These are phyloP conservation scores for Metschnikowia cubensis DNA, from an alignment of 805 yeast species.

Conservation along the genomic window DNA sequence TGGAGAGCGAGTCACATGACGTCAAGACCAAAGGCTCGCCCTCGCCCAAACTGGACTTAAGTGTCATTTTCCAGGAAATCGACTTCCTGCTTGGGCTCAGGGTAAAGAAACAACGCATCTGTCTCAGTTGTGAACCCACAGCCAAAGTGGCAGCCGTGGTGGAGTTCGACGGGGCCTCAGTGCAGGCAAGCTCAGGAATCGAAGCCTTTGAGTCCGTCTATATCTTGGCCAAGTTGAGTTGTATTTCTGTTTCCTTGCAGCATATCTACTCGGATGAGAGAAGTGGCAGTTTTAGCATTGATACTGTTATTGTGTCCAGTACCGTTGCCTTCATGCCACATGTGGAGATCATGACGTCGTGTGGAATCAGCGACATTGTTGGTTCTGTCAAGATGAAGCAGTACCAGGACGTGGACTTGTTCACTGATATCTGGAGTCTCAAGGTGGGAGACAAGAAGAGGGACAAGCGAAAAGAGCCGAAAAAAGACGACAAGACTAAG, in stretches of 20 bases:
- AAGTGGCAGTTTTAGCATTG: slow-evolving; percentile 61
- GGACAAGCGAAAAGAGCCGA: neutral
- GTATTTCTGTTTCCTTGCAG: slow-evolving; percentile 68
- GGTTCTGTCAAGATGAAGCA: slow-evolving; percentile 77
- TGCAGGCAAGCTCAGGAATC: slow-evolving; percentile 50
- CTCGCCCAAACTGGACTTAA: slow-evolving; percentile 28
- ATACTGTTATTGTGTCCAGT: slow-evolving; percentile 46
- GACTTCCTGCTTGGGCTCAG: slow-evolving; percentile 61
- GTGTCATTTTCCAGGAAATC: slow-evolving; percentile 44
- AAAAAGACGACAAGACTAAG: neutral
- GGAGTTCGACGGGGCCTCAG: slow-evolving; percentile 62
- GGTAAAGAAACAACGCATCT: slow-evolving; percentile 68
- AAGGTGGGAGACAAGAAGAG: neutral
- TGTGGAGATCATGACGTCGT: slow-evolving; percentile 45
- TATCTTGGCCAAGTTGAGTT: slow-evolving; percentile 40
- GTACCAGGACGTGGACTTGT: slow-evolving; percentile 78
- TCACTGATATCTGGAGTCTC: slow-evolving; percentile 79
- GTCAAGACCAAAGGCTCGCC: neutral
- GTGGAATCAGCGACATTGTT: slow-evolving; percentile 50
- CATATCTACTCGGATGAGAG: slow-evolving; percentile 88
- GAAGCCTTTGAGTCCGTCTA: slow-evolving; percentile 10
- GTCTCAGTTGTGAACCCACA: slow-evolving; percentile 86
- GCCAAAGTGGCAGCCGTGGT: slow-evolving; percentile 89
- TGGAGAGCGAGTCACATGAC: slow-evolving; percentile 25
- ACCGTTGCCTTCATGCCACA: slow-evolving; percentile 42